Evolutionary conservation across 2,329 filamentous ascomycete species (phyloP).

Genomic region (Thelonectria discophora): DNA sequence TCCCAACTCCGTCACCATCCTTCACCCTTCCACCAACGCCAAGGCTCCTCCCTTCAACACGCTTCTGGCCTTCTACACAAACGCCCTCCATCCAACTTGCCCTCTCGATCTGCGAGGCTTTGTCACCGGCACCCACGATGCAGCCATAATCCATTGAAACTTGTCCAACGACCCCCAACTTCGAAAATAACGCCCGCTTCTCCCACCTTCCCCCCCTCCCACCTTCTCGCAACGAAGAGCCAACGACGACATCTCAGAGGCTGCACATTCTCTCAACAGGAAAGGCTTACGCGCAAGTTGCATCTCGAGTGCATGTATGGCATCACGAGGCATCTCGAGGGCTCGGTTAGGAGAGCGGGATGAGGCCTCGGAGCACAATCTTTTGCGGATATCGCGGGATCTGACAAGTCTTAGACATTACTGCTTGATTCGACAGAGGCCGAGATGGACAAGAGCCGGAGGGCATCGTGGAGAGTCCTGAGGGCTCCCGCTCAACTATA

Average conservation of each 20-base stretch:
- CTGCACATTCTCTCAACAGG: neutral
- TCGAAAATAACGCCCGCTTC: neutral
- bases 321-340: neutral
- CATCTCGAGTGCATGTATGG: conserved; percentile 2
- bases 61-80: neutral
- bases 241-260: neutral
- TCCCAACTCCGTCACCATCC: neutral
- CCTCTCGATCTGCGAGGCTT: neutral
- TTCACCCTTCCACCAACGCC: neutral
- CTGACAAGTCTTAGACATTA: neutral
- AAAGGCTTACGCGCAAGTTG: neutral
- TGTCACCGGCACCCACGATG: neutral
- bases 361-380: neutral
- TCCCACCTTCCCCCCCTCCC: no score
- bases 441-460: neutral
- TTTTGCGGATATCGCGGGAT: neutral
- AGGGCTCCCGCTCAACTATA: neutral
- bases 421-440: neutral
- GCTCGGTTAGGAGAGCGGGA: neutral
- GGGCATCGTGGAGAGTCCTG: neutral
- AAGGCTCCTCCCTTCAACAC: neutral
- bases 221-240: no score
- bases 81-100: neutral
- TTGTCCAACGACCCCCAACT: neutral
- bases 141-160: neutral